Percentiles rank a stretch among this genome's conserved stretches.
Evolutionary conservation across 768 basidiomycete species (phyloP).

Genomic region (Phanerochaete sordida): DNA sequence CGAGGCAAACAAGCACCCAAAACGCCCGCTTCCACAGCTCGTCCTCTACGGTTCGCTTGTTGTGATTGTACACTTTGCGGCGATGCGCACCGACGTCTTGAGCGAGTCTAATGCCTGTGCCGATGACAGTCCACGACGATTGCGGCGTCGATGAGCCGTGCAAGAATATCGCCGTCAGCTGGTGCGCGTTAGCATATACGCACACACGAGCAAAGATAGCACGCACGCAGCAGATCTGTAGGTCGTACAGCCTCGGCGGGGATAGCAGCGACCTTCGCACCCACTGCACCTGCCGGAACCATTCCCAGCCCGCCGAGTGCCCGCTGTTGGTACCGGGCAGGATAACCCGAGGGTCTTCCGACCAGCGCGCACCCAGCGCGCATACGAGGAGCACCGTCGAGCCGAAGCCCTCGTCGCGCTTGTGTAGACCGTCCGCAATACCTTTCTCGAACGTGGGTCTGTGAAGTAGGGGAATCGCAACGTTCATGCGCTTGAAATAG

Average conservation of each 20-base stretch:
- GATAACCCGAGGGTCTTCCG: constrained; percentile 49
- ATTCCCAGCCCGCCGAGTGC: constrained; percentile 43
- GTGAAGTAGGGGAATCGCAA: constrained; percentile 45
- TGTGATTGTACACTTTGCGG: constrained; percentile 34
- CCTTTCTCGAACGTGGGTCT: constrained; percentile 41
- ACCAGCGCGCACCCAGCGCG: constrained; percentile 45
- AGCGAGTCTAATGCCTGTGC: constrained; percentile 63
- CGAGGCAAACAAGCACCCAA: constrained; percentile 41
- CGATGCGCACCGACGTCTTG: constrained; percentile 78
- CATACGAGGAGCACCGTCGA: constrained; percentile 44
- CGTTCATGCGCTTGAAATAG: constrained; percentile 43
- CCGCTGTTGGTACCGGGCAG: constrained; percentile 20
- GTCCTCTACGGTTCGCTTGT: constrained; percentile 46
- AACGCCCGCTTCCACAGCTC: constrained; percentile 76
- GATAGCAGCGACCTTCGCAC: constrained; percentile 55
- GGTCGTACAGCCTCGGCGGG: constrained; percentile 58
- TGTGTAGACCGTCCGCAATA: constrained; percentile 35
- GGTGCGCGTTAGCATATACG: neutral
- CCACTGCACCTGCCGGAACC: constrained; percentile 57
- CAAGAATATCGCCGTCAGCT: constrained; percentile 36
- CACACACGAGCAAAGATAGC: neutral
- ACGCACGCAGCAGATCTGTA: constrained; percentile 64
- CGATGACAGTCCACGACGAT: constrained; percentile 54
- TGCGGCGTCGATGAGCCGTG: constrained; percentile 46
- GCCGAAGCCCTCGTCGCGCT: constrained; percentile 39